Base-by-base conservation (phyloP, 805 yeast genomes). In the Saccharomycopsis synnaedendra region DNA sequence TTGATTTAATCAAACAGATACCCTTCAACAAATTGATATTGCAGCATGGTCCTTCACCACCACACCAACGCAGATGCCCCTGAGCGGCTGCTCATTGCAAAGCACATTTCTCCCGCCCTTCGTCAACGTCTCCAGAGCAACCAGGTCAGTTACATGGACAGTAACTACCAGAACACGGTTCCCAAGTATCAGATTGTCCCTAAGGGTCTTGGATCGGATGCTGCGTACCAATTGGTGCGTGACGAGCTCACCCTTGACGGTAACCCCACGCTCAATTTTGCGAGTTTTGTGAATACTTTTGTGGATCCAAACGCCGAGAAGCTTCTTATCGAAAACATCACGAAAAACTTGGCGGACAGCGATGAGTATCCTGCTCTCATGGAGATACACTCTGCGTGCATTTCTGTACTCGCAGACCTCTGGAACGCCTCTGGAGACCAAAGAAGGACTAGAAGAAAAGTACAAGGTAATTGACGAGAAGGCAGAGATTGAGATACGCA, bases 321-420 rank as follows among this genome's bases (percentile, higher is more conserved):
- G 54, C 71, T 88, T 55, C 73, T 81, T 47, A 42, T 61, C 30
- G 89, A 85, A 62, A 88, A 88, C 62, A 57, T 87, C 51, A 80
- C 85, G 56, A 88, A 89, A 70, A 88, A 88, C 64, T 69, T 88
- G 58, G 96, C 96, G 5, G 97, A 88, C 64, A 82, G 82, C 57
- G 96, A 89, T 61, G 97, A 88, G 69, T 88, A 88, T 62, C 96
- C 97, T 6, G 82, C 88, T 43, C 63, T 88, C 62, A 69, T 85
- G 57, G 90, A 82, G 49, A 60, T 85, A 51, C 94, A 89, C 53
- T 74, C 81, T 53, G 75, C 96, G 56, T 87, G 96, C 65, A 76
- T 88, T 49, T 75, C 87, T 29, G 88, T 88, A 56, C 60, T 88
- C 52, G 79, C 87, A 7, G 75, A 81, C 58, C 62, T 88, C 57